Base-by-base conservation (phyloP, 108 stramenopile genomes). In the Nitzschia sp. region DNA sequence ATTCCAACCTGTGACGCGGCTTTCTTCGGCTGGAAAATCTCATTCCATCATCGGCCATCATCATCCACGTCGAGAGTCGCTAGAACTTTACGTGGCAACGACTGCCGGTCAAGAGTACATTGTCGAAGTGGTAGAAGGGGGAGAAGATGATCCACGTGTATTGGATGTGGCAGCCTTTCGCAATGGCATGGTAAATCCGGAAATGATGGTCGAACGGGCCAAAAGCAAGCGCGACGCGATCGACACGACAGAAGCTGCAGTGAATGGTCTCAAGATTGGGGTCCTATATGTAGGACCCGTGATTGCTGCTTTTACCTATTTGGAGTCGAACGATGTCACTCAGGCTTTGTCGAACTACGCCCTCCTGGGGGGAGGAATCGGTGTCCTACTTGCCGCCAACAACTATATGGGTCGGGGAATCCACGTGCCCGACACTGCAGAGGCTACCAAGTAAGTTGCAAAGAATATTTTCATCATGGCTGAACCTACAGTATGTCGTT, bases 101-200 rank as follows among this genome's bases (percentile, higher is more conserved):
- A 41, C 11, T 41, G 13, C 38, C 38, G 13, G 6, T 13, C 38
- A 41, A 41, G 38, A 41, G 19, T 57, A 54, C 26, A 57, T 34
- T 5, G 67, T 68, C 22, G 53, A 54, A 56, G 59, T 53, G 22
- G 69, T 71, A 28, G 35, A 47, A 2, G 73, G 73, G 32, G 64
- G 63, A 33, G 64, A 73, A 63, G 57, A 71, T 8, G 76, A 77
- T 66, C 36, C 60, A 32, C 58, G 58, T 5, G 70, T 77, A 25
- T 52, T 77, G 32, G 62, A 77, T 52, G 64, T 77, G 3, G 76
- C 76, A n/a, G 35, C 76, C 45, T 77, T 60, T 56, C 69, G 76
- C 28, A 77, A 77, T 45, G 41, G 47, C 3, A 9, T 50, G 30
- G 48, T 65, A n/a, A 58, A 33, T 35, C 76, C 76, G 13, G 68